Percentiles rank a stretch among this genome's conserved stretches.
These are phyloP conservation scores for Dipteronia sinensis DNA, from an alignment of 345 rosid genomes.

Conservation along the genomic window DNA sequence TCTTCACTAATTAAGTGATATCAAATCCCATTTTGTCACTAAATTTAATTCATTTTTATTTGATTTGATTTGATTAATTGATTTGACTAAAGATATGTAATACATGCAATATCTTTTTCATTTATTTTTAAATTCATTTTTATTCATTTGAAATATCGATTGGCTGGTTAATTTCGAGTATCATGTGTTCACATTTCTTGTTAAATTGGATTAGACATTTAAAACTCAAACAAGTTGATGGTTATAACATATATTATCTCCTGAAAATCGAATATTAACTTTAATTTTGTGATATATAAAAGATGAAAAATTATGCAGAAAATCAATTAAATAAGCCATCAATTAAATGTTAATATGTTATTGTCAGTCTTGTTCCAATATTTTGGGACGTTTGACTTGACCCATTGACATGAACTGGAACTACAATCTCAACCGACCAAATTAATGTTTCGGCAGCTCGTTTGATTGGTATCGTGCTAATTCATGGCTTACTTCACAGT, in stretches of 20 bases:
- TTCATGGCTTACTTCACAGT: too few relatives aligned
- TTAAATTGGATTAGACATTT: background rate
- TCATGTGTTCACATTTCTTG: background rate
- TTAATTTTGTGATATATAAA: background rate
- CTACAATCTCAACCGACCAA: background rate
- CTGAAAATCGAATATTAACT: background rate
- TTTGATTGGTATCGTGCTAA: too few relatives aligned
- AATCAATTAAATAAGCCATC: background rate
- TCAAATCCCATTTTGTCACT: too few relatives aligned
- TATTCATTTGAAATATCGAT: background rate
- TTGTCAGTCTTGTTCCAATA: background rate
- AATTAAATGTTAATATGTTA: too few relatives aligned
- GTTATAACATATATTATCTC: too few relatives aligned
- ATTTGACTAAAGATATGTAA: background rate
- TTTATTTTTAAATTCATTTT: background rate
- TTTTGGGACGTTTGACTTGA: background rate
- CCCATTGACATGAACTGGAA: background rate
- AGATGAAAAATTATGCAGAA: background rate
- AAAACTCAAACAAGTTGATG: background rate
- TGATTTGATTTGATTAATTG: background rate
- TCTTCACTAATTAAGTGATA: too few relatives aligned
- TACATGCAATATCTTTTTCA: too few relatives aligned
- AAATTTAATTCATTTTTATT: too few relatives aligned
- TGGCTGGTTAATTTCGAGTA: background rate
- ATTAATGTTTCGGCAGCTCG: background rate